Percentiles rank a stretch among this genome's conserved stretches.
phyloP scores from a whole-genome alignment of 2,329 filamentous ascomycete species.

The Atkinsonella hypoxylon region DNA sequence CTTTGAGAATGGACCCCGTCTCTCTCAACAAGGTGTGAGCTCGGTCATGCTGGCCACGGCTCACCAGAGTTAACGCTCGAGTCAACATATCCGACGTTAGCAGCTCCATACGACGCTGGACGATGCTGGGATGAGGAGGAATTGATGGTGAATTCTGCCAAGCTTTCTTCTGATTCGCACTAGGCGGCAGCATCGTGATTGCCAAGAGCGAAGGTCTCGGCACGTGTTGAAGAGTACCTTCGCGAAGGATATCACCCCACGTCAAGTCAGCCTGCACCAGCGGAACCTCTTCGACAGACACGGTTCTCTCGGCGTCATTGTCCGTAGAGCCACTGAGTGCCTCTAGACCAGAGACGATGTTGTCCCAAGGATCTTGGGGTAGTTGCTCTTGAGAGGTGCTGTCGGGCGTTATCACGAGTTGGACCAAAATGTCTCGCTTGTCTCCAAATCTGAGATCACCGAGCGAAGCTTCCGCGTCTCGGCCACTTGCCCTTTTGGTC shows the following conservation, averaged over 20 bases:
- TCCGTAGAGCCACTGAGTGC: slow-evolving; percentile 82
- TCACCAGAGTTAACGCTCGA: slow-evolving; percentile 78
- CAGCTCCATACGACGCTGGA: slow-evolving; percentile 94
- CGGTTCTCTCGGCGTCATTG: slow-evolving; percentile 67
- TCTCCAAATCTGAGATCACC: slow-evolving; percentile 93
- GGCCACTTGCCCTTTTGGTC: slow-evolving; percentile 87
- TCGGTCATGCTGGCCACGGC: slow-evolving; percentile 82
- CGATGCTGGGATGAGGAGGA: slow-evolving; percentile 86
- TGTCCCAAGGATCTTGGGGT: slow-evolving; percentile 93
- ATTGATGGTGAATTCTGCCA: slow-evolving; percentile 65
- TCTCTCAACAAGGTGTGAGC: slow-evolving; percentile 87
- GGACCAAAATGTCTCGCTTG: slow-evolving; percentile 85
- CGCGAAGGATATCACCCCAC: slow-evolving; percentile 86
- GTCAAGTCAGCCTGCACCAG: slow-evolving; percentile 88
- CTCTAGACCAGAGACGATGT: slow-evolving; percentile 88
- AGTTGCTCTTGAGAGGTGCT: slow-evolving; percentile 70
- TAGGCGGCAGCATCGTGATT: slow-evolving; percentile 83
- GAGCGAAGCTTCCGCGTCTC: slow-evolving; percentile 83
- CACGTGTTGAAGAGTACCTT: slow-evolving; percentile 75
- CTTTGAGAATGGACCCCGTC: slow-evolving; percentile 89
- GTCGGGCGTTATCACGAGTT: slow-evolving; percentile 84
- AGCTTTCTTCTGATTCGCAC: slow-evolving; percentile 50
- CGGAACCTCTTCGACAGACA: slow-evolving; percentile 89
- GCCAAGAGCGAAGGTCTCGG: slow-evolving; percentile 83
- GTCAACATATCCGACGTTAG: slow-evolving; percentile 97